Evolutionary conservation across 1,284 basidiomycete genomes (phyloP), one percentile per base, ranked within the genome.

Genomic region (Wallemia hederae): DNA sequence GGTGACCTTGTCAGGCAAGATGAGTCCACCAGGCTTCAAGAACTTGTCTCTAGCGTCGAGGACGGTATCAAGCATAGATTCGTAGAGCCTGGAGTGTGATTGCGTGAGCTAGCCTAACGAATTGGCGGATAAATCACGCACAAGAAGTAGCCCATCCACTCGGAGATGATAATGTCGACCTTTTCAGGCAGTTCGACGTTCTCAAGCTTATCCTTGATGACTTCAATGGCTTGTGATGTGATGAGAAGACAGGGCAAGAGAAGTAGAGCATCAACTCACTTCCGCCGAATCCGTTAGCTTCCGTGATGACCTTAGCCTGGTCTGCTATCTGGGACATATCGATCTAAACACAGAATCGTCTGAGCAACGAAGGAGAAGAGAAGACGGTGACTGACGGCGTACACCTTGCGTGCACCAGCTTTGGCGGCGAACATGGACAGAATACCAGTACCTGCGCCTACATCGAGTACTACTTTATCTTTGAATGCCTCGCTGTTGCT

Each of bases 251-350:
- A 25, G 24, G 5, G 28, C 2, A 27, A 15, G 34, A 27, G 24
- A n/a, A 39, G 34, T 9, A n/a, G n/a, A n/a, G 2, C 19, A 59
- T 22, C 11, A 9, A 78, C 86, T 66, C 65, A 92, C 87, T 85
- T 70, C 96, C 83, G 72, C 81, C 80, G 76, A 97, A 94, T 59
- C 91, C 91, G 67, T 99, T 99, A 19, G 87, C 85, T 67, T 90
- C 83, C 65, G 97, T 81, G 66, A 98, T 98, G 74, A 90, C 91
- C 75, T 83, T 80, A 3, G 94, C 94, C 76, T 98, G 91, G 74
- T 97, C 92, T 70, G 97, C 86, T 74, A 99, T 99, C 75, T 98
- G 97, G 65, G 89, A 96, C 94, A 98, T 98, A 74, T 99, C 94
- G 71, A 99, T 92, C 85, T 88, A 60, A n/a, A 9, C 11, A 59